Base-by-base conservation (phyloP, 2,329 filamentous ascomycete genomes). In the Colletotrichum euphorbiae region DNA sequence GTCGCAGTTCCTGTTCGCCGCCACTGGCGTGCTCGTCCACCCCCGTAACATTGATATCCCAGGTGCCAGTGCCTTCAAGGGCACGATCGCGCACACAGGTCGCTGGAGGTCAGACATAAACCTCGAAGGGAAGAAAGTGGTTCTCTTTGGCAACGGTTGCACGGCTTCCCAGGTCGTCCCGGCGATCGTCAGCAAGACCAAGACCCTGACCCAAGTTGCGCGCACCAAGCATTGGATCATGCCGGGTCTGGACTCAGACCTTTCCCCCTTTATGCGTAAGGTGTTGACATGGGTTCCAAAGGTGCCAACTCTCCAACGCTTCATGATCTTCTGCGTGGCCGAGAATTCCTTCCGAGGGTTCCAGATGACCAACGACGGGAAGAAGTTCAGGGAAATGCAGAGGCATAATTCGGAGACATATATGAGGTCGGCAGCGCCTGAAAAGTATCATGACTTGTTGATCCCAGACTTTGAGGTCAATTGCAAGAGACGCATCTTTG, bases 381-480 rank as follows among this genome's bases (percentile, higher is more conserved):
- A 33, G n/a, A 45, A 7, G 55, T 80, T 74, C 58, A 79, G 84
- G 3, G 73, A 78, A 7, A 75, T 76, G 50, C 69, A 78, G 19
- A 77, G 83, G 6, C 76, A 75, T 19, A 68, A 72, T 11, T 75
- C 81, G 3, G 83, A 85, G 69, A 76, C n/a, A 15, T 81, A 77
- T 72, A 73, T 82, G 80, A 72, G 80, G 64, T 73, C 76, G 8
- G 78, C 75, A 2, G 86, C 85, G 0, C 89, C 89, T 0, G 77
- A 83, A 57, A 85, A 89, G 75, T 91, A 90, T 69, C 85, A 87
- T 69, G 84, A 89, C 46, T 80, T 89, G 5, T 75, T 91, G 51
- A 87, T 87, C 0, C 89, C 89, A 0, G 83, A 90, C 62, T 91
- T 89, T 64, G 81, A 84, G 51, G 77, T 90, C n/a, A 87, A 88